phyloP scores from a whole-genome alignment of 768 basidiomycete genomes.

The Galerina marginata region DNA sequence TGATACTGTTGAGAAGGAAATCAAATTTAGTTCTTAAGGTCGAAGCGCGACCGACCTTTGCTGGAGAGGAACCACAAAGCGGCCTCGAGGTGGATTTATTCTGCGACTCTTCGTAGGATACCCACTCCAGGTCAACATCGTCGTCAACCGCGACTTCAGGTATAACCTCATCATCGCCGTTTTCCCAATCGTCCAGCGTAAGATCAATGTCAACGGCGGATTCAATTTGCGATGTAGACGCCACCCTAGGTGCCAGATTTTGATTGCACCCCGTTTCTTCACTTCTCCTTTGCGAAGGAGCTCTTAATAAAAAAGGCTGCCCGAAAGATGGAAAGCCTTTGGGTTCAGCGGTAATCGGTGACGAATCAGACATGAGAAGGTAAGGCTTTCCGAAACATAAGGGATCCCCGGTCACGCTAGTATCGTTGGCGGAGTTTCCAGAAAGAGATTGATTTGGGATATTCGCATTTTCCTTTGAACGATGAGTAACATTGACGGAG shows the following conservation, averaged over 20 bases:
- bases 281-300: neutral
- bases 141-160: neutral
- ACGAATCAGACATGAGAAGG: conserved; percentile 11
- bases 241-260: neutral
- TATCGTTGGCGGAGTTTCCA: neutral
- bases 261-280: neutral
- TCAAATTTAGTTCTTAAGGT: neutral
- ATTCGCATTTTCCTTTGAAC: conserved; percentile 5
- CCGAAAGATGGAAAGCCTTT: neutral
- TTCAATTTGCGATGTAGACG: neutral
- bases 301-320: conserved; percentile 11
- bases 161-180: conserved; percentile 68
- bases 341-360: neutral
- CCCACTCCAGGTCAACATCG: conserved; percentile 7
- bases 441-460: neutral
- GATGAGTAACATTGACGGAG: neutral
- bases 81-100: neutral
- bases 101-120: neutral
- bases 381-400: conserved; percentile 24
- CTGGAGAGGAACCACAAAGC: neutral
- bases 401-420: neutral
- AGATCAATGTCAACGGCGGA: conserved; percentile 32
- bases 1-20: neutral
- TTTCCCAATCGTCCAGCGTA: conserved; percentile 61
- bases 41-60: neutral